phyloP scores from a whole-genome alignment of 2,329 filamentous ascomycete species.

The Aspergillus ustus region DNA sequence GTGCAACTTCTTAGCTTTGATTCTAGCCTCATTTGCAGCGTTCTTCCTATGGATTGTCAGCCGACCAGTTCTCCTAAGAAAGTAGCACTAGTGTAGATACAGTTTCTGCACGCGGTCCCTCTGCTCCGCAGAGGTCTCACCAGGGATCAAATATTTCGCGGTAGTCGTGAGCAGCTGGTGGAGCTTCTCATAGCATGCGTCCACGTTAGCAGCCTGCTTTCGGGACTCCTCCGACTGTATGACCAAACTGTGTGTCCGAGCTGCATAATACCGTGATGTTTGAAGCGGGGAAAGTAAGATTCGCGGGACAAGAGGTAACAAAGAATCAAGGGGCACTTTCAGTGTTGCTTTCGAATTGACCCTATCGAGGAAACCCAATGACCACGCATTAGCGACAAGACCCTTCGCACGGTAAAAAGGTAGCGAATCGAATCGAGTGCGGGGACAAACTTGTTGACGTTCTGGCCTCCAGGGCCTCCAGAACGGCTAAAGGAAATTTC shows the following conservation, averaged over 20 bases:
- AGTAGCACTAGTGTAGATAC: constrained; percentile 38
- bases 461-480: constrained; percentile 68
- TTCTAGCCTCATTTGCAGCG: constrained; percentile 60
- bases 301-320: constrained; percentile 59
- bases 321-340: constrained; percentile 56
- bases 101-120: constrained; percentile 58
- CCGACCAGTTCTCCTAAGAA: background rate
- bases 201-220: constrained; percentile 64
- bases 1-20: constrained; percentile 63
- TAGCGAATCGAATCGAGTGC: background rate
- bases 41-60: constrained; percentile 51
- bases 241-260: constrained; percentile 58
- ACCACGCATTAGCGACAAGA: constrained; percentile 13
- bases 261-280: constrained; percentile 60
- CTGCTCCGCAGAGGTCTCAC: constrained; percentile 64
- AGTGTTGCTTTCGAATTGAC: constrained; percentile 71
- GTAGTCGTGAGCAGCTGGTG: constrained; percentile 58
- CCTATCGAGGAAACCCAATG: constrained; percentile 44
- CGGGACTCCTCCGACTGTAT: constrained; percentile 68
- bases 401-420: background rate
- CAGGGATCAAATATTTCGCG: constrained; percentile 58
- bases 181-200: constrained; percentile 63
- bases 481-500: constrained; percentile 67
- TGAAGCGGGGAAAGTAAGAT: constrained; percentile 58
- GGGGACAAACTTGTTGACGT: constrained; percentile 67